Percentiles rank a stretch among this genome's conserved stretches.
Evolutionary conservation across 2,329 filamentous ascomycete species (phyloP).

Genomic region (Aspergillus brasiliensis): DNA sequence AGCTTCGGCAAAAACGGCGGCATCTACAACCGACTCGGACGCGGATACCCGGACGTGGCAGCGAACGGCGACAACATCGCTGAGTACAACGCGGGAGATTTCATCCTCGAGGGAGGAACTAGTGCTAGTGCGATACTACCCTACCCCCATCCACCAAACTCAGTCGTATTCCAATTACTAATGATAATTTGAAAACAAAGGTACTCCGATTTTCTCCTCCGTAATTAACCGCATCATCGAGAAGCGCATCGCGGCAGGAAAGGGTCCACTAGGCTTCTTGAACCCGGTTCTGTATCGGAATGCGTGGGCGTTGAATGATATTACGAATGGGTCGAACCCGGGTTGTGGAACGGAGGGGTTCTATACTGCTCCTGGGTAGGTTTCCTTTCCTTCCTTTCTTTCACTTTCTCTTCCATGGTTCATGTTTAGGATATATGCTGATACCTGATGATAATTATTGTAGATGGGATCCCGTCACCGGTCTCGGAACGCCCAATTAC

Average conservation of each 20-base stretch:
- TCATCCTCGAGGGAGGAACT: neutral
- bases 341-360: conserved; percentile 10
- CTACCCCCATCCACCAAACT: too few relatives aligned
- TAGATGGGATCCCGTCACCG: conserved; percentile 11
- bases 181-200: neutral
- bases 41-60: conserved; percentile 10
- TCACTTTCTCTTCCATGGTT: too few relatives aligned
- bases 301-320: conserved; percentile 8
- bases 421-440: neutral
- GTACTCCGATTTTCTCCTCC: conserved; percentile 10
- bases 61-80: conserved; percentile 13
- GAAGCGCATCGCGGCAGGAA: conserved; percentile 5
- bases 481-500: conserved; percentile 8
- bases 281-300: conserved; percentile 10
- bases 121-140: conserved; percentile 7
- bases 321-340: conserved; percentile 7
- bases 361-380: conserved; percentile 9
- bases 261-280: conserved; percentile 8
- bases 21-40: conserved; percentile 5
- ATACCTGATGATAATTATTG: neutral
- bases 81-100: neutral
- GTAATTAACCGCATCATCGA: conserved; percentile 14
- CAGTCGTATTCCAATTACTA: neutral
- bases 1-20: conserved; percentile 11
- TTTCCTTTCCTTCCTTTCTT: neutral